A percentile compares a stretch with the other conserved stretches of the same genome.
Conservation (phyloP, 768 basidiomycete species). For the Ramaria sp. region DNA sequence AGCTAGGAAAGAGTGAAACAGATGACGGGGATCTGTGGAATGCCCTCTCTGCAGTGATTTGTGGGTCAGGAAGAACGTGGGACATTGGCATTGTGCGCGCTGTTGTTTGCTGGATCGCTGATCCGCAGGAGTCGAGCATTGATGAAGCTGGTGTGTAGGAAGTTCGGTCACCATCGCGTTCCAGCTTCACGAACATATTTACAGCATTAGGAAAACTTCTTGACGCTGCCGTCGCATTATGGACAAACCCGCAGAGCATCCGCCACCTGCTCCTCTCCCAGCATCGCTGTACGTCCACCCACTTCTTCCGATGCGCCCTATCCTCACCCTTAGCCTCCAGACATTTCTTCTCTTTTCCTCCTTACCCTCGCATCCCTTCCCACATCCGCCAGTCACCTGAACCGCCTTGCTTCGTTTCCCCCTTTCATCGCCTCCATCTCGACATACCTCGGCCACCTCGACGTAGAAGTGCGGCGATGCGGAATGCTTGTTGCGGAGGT, state of each 20-base stretch:
- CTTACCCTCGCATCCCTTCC: slow-evolving; percentile 54
- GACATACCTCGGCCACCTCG: slow-evolving; percentile 68
- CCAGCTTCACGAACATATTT: slow-evolving; percentile 17
- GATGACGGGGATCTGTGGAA: slow-evolving; percentile 40
- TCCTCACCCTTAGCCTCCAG: slow-evolving; percentile 27
- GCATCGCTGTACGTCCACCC: slow-evolving; percentile 55
- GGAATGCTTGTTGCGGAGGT: slow-evolving; percentile 92
- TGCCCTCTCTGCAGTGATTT: slow-evolving; percentile 32
- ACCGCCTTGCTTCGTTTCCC: slow-evolving; percentile 40
- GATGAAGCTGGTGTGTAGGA: slow-evolving; percentile 17
- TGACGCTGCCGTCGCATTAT: slow-evolving; percentile 42
- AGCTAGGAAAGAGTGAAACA: slow-evolving; percentile 13
- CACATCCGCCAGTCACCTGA: slow-evolving; percentile 32
- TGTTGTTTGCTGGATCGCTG: slow-evolving; percentile 62
- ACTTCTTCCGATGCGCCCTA: background rate
- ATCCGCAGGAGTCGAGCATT: slow-evolving; percentile 24
- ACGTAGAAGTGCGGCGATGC: slow-evolving; percentile 65
- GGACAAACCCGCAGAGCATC: slow-evolving; percentile 72
- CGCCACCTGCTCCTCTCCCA: slow-evolving; percentile 65
- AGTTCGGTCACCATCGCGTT: background rate
- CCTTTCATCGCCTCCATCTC: slow-evolving; percentile 60
- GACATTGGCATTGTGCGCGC: slow-evolving; percentile 45
- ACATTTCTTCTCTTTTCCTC: slow-evolving; percentile 63
- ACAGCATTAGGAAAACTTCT: slow-evolving; percentile 41
- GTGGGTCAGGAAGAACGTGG: slow-evolving; percentile 44